Evolutionary conservation across 345 rosid genomes (phyloP).

Genomic region (Populus euphratica): DNA sequence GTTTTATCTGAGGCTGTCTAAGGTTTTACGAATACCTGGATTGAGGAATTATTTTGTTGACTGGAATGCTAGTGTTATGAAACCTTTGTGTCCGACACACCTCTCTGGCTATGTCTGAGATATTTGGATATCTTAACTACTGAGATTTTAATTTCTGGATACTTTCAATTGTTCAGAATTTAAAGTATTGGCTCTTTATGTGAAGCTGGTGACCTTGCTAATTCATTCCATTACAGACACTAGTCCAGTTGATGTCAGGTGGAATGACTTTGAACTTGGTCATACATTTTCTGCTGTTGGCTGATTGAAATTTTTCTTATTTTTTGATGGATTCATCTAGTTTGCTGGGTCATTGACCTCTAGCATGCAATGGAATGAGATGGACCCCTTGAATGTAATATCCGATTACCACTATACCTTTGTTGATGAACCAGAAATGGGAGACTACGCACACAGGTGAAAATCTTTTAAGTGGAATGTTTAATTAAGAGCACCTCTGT

Average conservation of each 20-base stretch:
- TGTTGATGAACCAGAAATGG: background rate
- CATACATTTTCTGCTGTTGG: background rate
- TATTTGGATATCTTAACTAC: background rate
- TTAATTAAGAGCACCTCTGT: too few relatives aligned
- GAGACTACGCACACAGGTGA: too few relatives aligned
- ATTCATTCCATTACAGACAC: background rate
- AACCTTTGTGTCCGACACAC: background rate
- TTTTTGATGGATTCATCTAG: background rate
- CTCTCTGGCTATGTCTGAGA: background rate
- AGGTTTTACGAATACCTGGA: background rate
- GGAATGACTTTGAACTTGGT: background rate
- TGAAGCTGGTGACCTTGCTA: background rate
- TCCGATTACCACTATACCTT: background rate
- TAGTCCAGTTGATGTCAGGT: background rate
- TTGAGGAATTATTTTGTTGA: background rate
- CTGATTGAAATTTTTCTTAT: background rate
- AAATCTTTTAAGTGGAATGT: too few relatives aligned
- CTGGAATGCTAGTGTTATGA: conserved; percentile 1
- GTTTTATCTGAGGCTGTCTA: conserved; percentile 6
- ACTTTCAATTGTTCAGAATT: background rate
- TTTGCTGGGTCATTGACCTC: background rate
- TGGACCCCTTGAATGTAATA: background rate
- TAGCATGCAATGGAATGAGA: background rate
- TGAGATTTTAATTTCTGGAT: background rate
- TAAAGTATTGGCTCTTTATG: background rate